Conservation (phyloP, 352 stramenopile species). For the Phytophthora lateralis region DNA sequence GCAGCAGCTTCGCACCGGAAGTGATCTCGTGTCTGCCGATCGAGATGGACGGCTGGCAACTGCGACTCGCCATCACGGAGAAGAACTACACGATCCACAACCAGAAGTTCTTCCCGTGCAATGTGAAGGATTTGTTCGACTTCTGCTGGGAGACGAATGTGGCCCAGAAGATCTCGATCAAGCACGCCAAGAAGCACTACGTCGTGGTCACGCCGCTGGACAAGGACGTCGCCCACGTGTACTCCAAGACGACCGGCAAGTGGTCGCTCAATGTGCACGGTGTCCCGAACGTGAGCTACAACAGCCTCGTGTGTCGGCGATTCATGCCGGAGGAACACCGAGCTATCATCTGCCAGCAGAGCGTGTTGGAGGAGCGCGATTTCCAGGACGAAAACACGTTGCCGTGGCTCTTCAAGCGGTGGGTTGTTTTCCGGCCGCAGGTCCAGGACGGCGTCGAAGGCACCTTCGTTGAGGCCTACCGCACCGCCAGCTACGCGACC, state of each 20-base stretch:
- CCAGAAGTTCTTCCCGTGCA: conserved; percentile 86
- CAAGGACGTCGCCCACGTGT: conserved; percentile 79
- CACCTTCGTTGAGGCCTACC: conserved; percentile 83
- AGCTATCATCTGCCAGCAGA: conserved; percentile 86
- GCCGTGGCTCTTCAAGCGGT: conserved; percentile 89
- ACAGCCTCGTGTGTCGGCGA: conserved; percentile 76
- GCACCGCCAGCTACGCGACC: conserved; percentile 84
- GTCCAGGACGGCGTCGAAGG: conserved; percentile 75
- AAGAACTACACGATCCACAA: conserved; percentile 92
- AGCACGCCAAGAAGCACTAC: conserved; percentile 83
- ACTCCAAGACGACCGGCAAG: conserved; percentile 85
- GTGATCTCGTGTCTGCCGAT: conserved; percentile 88
- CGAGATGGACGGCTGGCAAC: conserved; percentile 87
- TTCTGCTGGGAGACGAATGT: conserved; percentile 90
- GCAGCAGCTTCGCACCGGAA: conserved; percentile 80
- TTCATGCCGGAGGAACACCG: conserved; percentile 57
- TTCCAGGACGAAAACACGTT: conserved; percentile 82
- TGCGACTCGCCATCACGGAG: conserved; percentile 84
- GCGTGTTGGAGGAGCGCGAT: conserved; percentile 82
- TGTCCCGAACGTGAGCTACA: conserved; percentile 88
- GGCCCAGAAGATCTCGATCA: conserved; percentile 75
- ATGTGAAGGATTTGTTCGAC: conserved; percentile 77
- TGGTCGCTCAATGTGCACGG: conserved; percentile 86
- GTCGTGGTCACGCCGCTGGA: conserved; percentile 78
- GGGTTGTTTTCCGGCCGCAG: conserved; percentile 83